Evolutionary conservation across 176 grass and related monocot genomes (phyloP), one percentile per base, ranked within the genome.

Genomic region (Musa beccarii): DNA sequence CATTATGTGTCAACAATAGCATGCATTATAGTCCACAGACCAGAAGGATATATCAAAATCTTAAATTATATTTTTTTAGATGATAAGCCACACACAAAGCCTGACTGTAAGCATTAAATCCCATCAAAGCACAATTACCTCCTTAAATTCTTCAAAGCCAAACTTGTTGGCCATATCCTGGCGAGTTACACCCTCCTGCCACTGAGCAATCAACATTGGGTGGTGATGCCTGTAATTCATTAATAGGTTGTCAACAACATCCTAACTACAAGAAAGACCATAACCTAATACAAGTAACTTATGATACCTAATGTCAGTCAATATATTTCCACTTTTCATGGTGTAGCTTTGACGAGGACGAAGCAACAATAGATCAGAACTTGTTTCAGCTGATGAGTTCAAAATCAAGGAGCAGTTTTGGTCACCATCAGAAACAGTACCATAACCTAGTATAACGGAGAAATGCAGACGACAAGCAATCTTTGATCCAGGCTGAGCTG

Each of bases 101-200:
- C 34, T 43, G 1, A 61, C 14, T 52, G 20, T 52, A 79, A 54
- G 9, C 20, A 72, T 69, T 66, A 70, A 24, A 55, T 14, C 15
- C 76, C 9, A n/a, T 79, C 8, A 22, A 75, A 79, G 5, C 19
- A 66, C 52, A 10, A n/a, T 16, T 66, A 97, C 94, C 88, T 93
- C 83, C 21, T 80, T 93, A 68, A 97, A 91, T 87, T 97, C 90
- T 64, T 93, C 88, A 85, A 93, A 93, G 72, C 80, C 85, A 73
- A 89, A 97, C 52, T 54, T 61, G 73, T 76, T 89, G 59, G 75
- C 78, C 71, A 87, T 81, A 85, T 97, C 90, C 28, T 71, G 80
- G 75, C 94, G 88, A 22, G 94, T 97, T 57, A 97, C 94, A 79
- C 90, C 88, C 64, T 91, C 88, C 66, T 93, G 94, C 90, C 90